Evolutionary conservation across 1,139 yeast genomes (phyloP), one percentile per base, ranked within the genome.

Genomic region (Arxiozyma bovina): DNA sequence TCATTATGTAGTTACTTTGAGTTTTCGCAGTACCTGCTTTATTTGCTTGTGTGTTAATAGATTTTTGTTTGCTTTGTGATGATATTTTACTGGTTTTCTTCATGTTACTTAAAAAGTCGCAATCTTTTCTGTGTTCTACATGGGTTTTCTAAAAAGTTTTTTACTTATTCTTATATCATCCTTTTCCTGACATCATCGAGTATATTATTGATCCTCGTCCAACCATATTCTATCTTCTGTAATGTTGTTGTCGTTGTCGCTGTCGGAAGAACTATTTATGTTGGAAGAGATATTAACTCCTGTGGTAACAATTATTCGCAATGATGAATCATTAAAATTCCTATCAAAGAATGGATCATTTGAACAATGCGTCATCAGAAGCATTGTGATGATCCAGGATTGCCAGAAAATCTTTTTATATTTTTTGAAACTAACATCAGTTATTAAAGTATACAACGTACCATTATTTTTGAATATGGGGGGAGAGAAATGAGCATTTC

Each of bases 401-500:
- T 87, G 90, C 96, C 96, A 90, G 12, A 86, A 86, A 27, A 85
- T 77, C 22, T 74, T 71, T 5, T 72, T 66, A 45, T 76, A 74
- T 18, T 73, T 69, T 40, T 67, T 71, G 62, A 82, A 85, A 1
- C 93, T 87, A 23, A 78, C 73, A 67, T 90, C 96, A 2, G 95
- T 87, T 9, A 88, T 82, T 49, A 90, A 69, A 3, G 81, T 66
- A 68, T 81, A 82, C 55, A 88, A 69, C 61, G 77, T 78, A 53
- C 74, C 69, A 59, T 75, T 69, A 48, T 70, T 56, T 64, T 85
- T 86, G 65, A 78, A 78, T 17, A 89, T 69, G 0, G 96, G 86
- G 0, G 96, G 86, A 56, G 80, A 79, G 69, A 87, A 90, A 69
- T 89, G 96, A 68, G 89, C 88, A 68, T 90, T 90, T 62, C 96